Percentiles rank a stretch among this genome's conserved stretches.
phyloP scores from a whole-genome alignment of 495 filamentous ascomycete species.

The Trichoderma erinaceum region DNA sequence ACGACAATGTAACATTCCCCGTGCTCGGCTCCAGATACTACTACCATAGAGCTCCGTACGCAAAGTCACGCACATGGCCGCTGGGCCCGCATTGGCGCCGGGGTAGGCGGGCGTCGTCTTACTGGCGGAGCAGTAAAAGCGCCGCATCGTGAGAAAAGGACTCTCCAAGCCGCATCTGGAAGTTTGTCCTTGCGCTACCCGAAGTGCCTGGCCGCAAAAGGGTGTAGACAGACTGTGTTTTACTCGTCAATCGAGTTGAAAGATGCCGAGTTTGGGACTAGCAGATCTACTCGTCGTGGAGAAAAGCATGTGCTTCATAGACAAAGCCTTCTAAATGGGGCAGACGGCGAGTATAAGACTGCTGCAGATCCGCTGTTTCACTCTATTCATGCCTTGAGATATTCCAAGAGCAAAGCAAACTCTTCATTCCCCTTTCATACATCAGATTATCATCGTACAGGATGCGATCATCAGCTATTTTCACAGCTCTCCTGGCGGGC shows the following conservation, averaged over 20 bases:
- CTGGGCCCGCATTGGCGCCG: conserved; percentile 4
- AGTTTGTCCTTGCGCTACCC: neutral
- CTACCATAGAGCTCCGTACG: neutral
- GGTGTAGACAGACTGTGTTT: neutral
- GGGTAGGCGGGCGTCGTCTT: neutral
- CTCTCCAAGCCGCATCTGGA: neutral
- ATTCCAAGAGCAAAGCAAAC: neutral
- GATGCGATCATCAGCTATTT: neutral
- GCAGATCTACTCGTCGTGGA: neutral
- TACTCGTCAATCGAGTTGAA: neutral
- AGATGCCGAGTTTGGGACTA: neutral
- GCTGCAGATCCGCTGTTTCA: neutral
- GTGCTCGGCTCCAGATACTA: neutral
- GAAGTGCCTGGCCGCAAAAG: neutral
- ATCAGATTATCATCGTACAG: neutral
- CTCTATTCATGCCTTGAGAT: neutral
- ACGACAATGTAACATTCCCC: neutral
- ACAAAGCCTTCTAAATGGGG: neutral
- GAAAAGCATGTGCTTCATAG: neutral
- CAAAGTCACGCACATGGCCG: neutral
- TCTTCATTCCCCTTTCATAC: neutral
- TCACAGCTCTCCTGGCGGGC: neutral
- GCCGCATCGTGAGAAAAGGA: conserved; percentile 1
- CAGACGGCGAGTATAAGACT: neutral
- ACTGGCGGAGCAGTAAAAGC: neutral